Evolutionary conservation across 352 stramenopile species (phyloP).

Genomic region (Stramenopiles sp.): DNA sequence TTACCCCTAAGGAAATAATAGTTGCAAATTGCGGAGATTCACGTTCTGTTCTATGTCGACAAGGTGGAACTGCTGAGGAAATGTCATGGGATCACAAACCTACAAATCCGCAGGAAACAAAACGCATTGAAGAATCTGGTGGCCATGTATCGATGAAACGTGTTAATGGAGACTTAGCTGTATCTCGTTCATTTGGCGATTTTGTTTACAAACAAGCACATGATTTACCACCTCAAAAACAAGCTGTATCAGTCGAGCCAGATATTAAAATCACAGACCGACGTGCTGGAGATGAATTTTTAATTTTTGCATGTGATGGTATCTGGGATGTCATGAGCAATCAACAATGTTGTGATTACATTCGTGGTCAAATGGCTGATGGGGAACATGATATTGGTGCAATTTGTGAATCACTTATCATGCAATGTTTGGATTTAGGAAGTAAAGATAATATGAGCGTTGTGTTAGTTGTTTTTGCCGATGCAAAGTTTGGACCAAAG

Average conservation of each 20-base stretch:
- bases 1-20: slow-evolving; percentile 43
- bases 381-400: slow-evolving; percentile 37
- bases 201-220: slow-evolving; percentile 14
- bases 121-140: slow-evolving; percentile 45
- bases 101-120: slow-evolving; percentile 46
- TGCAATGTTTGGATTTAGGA: slow-evolving; percentile 32
- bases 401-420: slow-evolving; percentile 39
- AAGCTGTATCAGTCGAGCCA: slow-evolving; percentile 37
- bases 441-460: slow-evolving; percentile 70
- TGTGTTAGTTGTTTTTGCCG: slow-evolving; percentile 39
- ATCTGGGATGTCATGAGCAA: slow-evolving; percentile 79
- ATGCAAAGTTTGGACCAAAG: neutral
- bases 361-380: slow-evolving; percentile 57
- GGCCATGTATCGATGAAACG: slow-evolving; percentile 65
- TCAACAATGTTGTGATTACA: slow-evolving; percentile 66
- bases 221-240: slow-evolving; percentile 31
- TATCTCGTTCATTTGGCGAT: slow-evolving; percentile 67
- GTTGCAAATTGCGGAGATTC: slow-evolving; percentile 78
- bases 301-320: slow-evolving; percentile 71
- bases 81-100: slow-evolving; percentile 60
- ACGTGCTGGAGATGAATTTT: slow-evolving; percentile 59
- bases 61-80: slow-evolving; percentile 30
- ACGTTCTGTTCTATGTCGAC: slow-evolving; percentile 67
- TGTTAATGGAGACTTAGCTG: slow-evolving; percentile 70
- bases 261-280: slow-evolving; percentile 15